Evolutionary conservation across 768 basidiomycete species (phyloP), one percentile per base, ranked within the genome.

Genomic region (Lactifluus hygrophoroides): DNA sequence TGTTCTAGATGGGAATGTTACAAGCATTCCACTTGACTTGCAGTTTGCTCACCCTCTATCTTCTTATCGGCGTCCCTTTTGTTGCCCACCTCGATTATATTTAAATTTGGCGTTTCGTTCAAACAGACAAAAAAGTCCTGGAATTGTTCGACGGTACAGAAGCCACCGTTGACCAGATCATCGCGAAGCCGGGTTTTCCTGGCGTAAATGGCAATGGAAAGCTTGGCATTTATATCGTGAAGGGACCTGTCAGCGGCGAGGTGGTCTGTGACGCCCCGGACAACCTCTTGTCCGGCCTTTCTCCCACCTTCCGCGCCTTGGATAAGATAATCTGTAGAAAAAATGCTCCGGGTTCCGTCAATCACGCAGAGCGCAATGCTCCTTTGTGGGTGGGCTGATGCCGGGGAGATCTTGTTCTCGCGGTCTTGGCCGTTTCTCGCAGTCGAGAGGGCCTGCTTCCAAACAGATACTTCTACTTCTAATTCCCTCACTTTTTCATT

Each of bases 391-490:
- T 8, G 3, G 16, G 32, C 32, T 46, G 13, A 23, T 9, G 46
- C 37, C 21, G 43, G 21, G 30, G 25, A 8, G 11, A 3, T 8
- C 14, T 50, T 53, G 37, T 23, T 52, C 21, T 51, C 45, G 40
- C 32, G 37, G 25, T 60, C 59, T 17, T 45, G 48, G 2, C 28
- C 9, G 25, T 16, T n/a, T 43, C 34, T 49, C 51, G 35, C 16
- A n/a, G 43, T 27, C 21, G 61, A 60, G 45, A 45, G 37, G 38
- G 62, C 59, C 9, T 61, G 28, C 54, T 63, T 63, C 62, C 62
- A 63, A 19, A 63, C 58, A 11, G 32, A n/a, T 34, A 63, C 40
- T 61, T 63, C 62, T 19, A 62, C 30, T 51, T 63, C 54, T 38
- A 63, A 48, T 19, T 61, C 59, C 44, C 50, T 61, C 53, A 63